Conservation (phyloP, 495 filamentous ascomycete genomes). For the Ramalina intermedia region DNA sequence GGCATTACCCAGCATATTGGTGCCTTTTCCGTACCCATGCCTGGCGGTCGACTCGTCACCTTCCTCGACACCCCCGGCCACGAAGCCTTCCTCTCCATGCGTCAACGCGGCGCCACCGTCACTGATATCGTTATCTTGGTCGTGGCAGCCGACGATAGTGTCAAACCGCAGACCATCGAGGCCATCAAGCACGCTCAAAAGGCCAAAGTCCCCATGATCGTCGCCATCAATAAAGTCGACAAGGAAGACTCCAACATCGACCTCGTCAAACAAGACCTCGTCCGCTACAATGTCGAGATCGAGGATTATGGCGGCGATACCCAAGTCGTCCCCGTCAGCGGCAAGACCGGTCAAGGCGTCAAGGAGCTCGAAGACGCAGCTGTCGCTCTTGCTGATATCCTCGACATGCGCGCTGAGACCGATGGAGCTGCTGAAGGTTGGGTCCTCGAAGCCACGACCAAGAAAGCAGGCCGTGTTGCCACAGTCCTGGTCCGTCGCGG, state of each 20-base stretch:
- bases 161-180: slow-evolving; percentile 94
- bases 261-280: slow-evolving; percentile 75
- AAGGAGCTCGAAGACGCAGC: slow-evolving; percentile 81
- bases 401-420: slow-evolving; percentile 73
- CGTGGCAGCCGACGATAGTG: slow-evolving; percentile 92
- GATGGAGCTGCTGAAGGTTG: slow-evolving; percentile 77
- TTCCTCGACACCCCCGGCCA: slow-evolving; percentile 98
- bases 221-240: slow-evolving; percentile 97
- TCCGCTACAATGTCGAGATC: slow-evolving; percentile 72
- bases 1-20: slow-evolving; percentile 99
- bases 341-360: slow-evolving; percentile 90
- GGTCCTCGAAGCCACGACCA: slow-evolving; percentile 87
- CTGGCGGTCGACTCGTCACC: slow-evolving; percentile 74
- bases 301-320: slow-evolving; percentile 94
- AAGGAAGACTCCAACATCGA: slow-evolving; percentile 68
- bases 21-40: slow-evolving; percentile 87
- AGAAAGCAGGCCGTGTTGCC: slow-evolving; percentile 71
- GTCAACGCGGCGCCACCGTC: slow-evolving; percentile 85
- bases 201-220: slow-evolving; percentile 90
- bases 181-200: slow-evolving; percentile 85
- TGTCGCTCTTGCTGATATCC: slow-evolving; percentile 66
- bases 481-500: slow-evolving; percentile 81
- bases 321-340: slow-evolving; percentile 78
- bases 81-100: slow-evolving; percentile 90
- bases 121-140: slow-evolving; percentile 96